phyloP scores from a whole-genome alignment of 192 early-diverging fungal genomes.

The Mortierella hygrophila region DNA sequence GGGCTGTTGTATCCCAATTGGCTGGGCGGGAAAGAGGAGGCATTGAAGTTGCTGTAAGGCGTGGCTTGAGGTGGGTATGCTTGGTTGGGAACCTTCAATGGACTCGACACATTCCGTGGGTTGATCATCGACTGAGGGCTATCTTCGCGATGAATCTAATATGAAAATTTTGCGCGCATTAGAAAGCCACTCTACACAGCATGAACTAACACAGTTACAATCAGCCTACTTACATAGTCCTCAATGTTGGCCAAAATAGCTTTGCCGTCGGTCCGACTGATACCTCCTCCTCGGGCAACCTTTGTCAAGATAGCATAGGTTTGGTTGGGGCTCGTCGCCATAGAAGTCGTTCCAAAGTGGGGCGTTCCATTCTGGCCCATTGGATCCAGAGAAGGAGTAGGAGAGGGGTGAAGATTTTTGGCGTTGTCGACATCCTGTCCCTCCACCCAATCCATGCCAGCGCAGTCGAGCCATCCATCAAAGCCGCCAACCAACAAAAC shows the following conservation, averaged over 20 bases:
- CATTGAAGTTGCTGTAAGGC: slow-evolving; percentile 36
- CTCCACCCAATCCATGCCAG: slow-evolving; percentile 64
- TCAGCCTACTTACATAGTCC: slow-evolving; percentile 24
- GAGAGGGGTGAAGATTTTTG: not conserved
- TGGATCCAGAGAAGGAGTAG: not conserved
- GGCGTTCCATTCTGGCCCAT: not conserved
- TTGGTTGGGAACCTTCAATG: slow-evolving; percentile 4
- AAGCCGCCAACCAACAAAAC: slow-evolving; percentile 86
- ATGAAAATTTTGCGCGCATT: not conserved
- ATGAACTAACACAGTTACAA: not conserved
- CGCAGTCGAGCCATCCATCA: slow-evolving; percentile 74
- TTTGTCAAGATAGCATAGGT: slow-evolving; percentile 28
- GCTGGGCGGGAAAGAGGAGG: slow-evolving; percentile 8
- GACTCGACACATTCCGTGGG: slow-evolving; percentile 9
- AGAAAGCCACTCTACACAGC: not conserved
- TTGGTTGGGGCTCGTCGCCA: slow-evolving; percentile 19
- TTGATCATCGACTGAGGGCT: slow-evolving; percentile 47
- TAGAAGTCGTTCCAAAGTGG: slow-evolving; percentile 16
- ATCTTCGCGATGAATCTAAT: slow-evolving; percentile 34
- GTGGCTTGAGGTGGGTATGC: slow-evolving; percentile 49
- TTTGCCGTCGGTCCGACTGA: slow-evolving; percentile 40
- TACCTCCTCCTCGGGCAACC: slow-evolving; percentile 41
- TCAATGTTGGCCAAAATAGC: slow-evolving; percentile 35
- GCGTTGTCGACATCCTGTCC: slow-evolving; percentile 49
- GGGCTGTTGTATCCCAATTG: not conserved